phyloP scores from a whole-genome alignment of 2,329 filamentous ascomycete species.

The Graphilbum fragrans region DNA sequence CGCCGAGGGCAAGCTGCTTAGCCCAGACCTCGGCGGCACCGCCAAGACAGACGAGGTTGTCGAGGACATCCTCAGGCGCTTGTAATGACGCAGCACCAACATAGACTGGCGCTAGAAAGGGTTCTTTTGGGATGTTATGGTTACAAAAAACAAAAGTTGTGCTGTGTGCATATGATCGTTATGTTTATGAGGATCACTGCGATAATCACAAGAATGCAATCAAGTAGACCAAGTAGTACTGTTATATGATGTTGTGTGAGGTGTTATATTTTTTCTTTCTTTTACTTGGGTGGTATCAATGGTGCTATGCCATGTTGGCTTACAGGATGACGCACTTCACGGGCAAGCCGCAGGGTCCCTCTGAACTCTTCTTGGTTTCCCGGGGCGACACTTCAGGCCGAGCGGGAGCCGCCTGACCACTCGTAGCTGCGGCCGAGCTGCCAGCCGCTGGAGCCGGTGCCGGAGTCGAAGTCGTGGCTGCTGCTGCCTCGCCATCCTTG shows the following conservation, averaged over 20 bases:
- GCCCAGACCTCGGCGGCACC: constrained; percentile 80
- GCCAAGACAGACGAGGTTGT: constrained; percentile 80
- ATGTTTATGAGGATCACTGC: too few species aligned
- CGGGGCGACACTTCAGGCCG: constrained; percentile 2
- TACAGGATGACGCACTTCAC: constrained; percentile 10
- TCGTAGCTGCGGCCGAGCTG: neutral
- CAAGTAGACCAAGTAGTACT: too few species aligned
- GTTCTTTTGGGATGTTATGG: neutral
- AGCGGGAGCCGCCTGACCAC: constrained; percentile 9
- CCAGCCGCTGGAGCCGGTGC: constrained; percentile 12
- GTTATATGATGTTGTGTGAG: neutral
- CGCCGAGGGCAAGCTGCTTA: constrained; percentile 69
- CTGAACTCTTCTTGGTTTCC: constrained; percentile 3
- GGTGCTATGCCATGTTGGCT: neutral
- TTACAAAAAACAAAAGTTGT: neutral
- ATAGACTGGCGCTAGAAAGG: neutral
- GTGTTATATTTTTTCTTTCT: neutral
- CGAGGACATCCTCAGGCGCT: constrained; percentile 69
- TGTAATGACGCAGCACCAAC: constrained; percentile 36
- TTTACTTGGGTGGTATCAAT: neutral
- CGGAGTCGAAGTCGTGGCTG: too few species aligned
- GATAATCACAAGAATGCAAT: neutral
- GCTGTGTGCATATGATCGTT: too few species aligned
- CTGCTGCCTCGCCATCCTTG: constrained; percentile 12
- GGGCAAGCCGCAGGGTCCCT: constrained; percentile 11